Evolutionary conservation across 805 yeast genomes (phyloP), one percentile per base, ranked within the genome.

Genomic region (Yarrowia sp.): DNA sequence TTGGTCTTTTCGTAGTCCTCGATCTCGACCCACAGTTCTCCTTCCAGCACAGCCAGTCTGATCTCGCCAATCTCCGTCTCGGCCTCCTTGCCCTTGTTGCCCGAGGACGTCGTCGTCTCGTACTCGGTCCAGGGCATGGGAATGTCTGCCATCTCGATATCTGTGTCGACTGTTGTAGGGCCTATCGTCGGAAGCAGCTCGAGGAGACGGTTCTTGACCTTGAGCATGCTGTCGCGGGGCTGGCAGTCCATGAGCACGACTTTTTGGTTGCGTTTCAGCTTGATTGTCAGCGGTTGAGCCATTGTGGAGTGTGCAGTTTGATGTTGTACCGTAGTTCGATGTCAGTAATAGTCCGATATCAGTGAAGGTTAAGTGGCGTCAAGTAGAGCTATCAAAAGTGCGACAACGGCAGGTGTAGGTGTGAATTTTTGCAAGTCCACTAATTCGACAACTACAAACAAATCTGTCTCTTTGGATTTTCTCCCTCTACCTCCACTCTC

Each of bases 71-170:
- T n/a, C 22, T 51, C 42, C 21, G 41, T 51, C 22, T 51, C 42
- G 29, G 56, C 41, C 42, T 51, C 32, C 4, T 51, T 35, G 24
- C 42, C 42, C 32, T 51, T 51, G 12, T 24, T 24, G 16, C 27
- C 39, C 22, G 58, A 33, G 1, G 31, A 22, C 0, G 42, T 35
- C 6, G 58, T 51, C 4, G 58, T 51, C 10, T 51, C 58, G 13
- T 13, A 51, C 32, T 51, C 58, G 7, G 58, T 51, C 32, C 22
- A 51, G 12, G 58, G 58, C 12, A 47, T 19, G 9, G 55, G 55
- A 5, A 51, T 35, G 13, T 51, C 58, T 9, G 29, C 6, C 42
- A 51, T 51, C 7, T 51, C 58, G 21, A 51, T 22, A 25, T 51
- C 58, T 5, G 9, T 0, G 13, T 51, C 5, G 42, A 12, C 19